phyloP scores from a whole-genome alignment of 257 asterid species.

The Solanum medicagineum region DNA sequence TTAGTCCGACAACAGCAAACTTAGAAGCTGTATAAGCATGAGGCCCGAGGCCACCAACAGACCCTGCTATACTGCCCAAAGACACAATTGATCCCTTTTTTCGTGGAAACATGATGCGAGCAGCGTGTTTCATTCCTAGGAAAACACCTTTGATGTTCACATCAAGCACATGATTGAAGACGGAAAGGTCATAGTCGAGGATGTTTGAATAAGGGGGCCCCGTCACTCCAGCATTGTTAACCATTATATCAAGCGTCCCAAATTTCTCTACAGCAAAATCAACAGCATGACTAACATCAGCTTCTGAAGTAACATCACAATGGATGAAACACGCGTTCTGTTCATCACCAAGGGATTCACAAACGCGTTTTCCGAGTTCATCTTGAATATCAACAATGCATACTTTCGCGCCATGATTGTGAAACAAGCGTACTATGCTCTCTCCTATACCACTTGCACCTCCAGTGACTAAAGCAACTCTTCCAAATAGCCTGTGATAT shows the following conservation, averaged over 20 bases:
- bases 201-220: slow-evolving; percentile 59
- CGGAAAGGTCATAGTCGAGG: slow-evolving; percentile 35
- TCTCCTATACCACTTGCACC: slow-evolving; percentile 88
- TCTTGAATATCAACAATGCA: slow-evolving; percentile 59
- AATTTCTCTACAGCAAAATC: slow-evolving; percentile 46
- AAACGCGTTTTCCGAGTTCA: slow-evolving; percentile 30
- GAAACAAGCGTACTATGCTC: slow-evolving; percentile 53
- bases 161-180: slow-evolving; percentile 44
- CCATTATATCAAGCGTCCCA: slow-evolving; percentile 71
- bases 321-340: slow-evolving; percentile 23
- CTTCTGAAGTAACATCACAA: slow-evolving; percentile 68
- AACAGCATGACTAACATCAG: slow-evolving; percentile 50
- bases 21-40: slow-evolving; percentile 72
- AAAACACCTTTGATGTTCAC: slow-evolving; percentile 62
- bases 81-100: slow-evolving; percentile 69
- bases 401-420: slow-evolving; percentile 70
- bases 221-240: slow-evolving; percentile 68
- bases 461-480: slow-evolving; percentile 82
- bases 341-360: slow-evolving; percentile 19
- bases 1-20: slow-evolving; percentile 73
- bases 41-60: slow-evolving; percentile 38
- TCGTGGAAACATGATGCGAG: slow-evolving; percentile 74
- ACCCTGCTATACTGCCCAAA: slow-evolving; percentile 35
- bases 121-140: slow-evolving; percentile 84
- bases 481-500: slow-evolving; percentile 51